These are phyloP conservation scores for Neurospora hispaniola DNA, from an alignment of 495 filamentous ascomycete species.

Conservation along the genomic window DNA sequence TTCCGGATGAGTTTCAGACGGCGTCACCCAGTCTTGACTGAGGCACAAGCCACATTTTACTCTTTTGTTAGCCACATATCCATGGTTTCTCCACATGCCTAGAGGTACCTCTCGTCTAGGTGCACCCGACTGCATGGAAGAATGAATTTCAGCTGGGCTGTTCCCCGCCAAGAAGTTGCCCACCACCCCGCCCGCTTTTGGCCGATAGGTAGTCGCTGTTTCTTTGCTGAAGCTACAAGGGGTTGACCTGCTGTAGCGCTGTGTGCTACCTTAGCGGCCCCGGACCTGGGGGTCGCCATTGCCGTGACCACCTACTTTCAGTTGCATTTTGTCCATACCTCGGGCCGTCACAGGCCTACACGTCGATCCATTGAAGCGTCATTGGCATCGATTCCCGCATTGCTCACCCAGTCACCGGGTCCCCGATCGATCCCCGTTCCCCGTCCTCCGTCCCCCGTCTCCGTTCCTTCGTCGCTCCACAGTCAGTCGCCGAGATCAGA, in stretches of 20 bases:
- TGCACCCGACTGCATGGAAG: too few relatives aligned
- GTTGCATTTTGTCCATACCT: constrained; percentile 4
- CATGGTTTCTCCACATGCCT: neutral
- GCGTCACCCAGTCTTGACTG: neutral
- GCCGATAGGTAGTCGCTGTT: neutral
- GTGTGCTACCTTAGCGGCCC: neutral
- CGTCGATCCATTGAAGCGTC: neutral
- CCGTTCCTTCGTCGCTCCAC: neutral
- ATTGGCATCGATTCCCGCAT: neutral
- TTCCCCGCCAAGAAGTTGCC: neutral
- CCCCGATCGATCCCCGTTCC: neutral
- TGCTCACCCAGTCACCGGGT: neutral
- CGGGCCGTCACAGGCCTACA: constrained; percentile 23
- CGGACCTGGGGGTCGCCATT: neutral
- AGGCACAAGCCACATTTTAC: neutral
- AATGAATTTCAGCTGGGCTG: neutral
- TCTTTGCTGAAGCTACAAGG: neutral
- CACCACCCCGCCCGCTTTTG: neutral
- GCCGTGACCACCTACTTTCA: neutral
- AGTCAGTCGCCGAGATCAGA: neutral
- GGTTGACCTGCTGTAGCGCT: neutral
- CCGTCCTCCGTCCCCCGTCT: neutral
- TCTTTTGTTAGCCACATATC: neutral
- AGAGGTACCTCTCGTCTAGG: too few relatives aligned
- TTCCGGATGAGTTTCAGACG: neutral